These are phyloP conservation scores for Trichophaea hybrida DNA, from an alignment of 2,329 filamentous ascomycete genomes.

Conservation along the genomic window DNA sequence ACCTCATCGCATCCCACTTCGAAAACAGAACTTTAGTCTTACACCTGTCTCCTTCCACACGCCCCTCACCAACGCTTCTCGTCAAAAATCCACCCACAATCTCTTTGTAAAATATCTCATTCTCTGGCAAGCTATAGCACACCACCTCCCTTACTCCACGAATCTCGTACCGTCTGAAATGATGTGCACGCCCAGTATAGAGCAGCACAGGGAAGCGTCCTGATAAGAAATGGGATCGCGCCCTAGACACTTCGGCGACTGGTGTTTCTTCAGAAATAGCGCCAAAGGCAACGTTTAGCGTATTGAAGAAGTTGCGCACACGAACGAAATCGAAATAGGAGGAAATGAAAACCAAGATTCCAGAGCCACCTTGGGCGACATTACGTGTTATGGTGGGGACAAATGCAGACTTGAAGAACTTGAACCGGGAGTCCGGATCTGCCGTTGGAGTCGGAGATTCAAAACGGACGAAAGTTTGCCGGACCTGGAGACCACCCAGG, in stretches of 20 bases:
- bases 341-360: slow-evolving; percentile 77
- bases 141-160: slow-evolving; percentile 71
- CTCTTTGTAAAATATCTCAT: slow-evolving; percentile 67
- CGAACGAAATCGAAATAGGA: slow-evolving; percentile 92
- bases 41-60: slow-evolving; percentile 44
- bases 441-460: slow-evolving; percentile 52
- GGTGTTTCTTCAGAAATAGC: slow-evolving; percentile 80
- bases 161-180: slow-evolving; percentile 79
- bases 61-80: slow-evolving; percentile 40
- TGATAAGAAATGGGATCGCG: slow-evolving; percentile 71
- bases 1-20: slow-evolving; percentile 73
- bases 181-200: slow-evolving; percentile 91
- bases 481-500: slow-evolving; percentile 11
- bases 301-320: slow-evolving; percentile 81
- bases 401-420: slow-evolving; percentile 73
- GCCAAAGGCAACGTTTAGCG: slow-evolving; percentile 55
- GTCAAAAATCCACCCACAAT: slow-evolving; percentile 54
- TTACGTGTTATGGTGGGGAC: slow-evolving; percentile 59
- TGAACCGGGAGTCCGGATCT: slow-evolving; percentile 80
- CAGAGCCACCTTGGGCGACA: slow-evolving; percentile 36
- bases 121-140: slow-evolving; percentile 82
- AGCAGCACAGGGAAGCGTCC: slow-evolving; percentile 71
- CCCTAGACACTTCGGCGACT: slow-evolving; percentile 62
- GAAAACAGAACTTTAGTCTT: slow-evolving; percentile 58
- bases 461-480: slow-evolving; percentile 80